Evolutionary conservation across 2,329 filamentous ascomycete genomes (phyloP), one percentile per base, ranked within the genome.

Genomic region (Periconia sp.): DNA sequence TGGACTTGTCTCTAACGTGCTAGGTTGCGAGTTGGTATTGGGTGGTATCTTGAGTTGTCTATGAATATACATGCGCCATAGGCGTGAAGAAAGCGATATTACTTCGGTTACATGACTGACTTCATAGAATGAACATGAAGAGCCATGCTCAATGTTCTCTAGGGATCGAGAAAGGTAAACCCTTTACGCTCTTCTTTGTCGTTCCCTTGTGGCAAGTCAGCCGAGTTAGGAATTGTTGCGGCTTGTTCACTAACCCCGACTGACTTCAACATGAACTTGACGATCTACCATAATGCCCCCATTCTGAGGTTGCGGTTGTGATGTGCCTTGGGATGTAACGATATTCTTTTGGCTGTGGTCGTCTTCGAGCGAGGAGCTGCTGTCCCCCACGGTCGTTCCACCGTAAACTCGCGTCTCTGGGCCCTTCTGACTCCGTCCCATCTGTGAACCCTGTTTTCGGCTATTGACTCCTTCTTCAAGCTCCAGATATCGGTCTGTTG

Each of bases 321-420:
- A 21, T 16, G 28, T 13, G 30, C n/a, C n/a, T n/a, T n/a, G n/a
- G n/a, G n/a, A n/a, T n/a, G 32, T 24, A 37, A 28, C 31, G 39
- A 43, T 33, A 17, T 38, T 38, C 25, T 38, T 38, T 11, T 38
- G 35, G 17, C 35, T 34, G n/a, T 38, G 31, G 11, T 46, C 38
- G 12, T 49, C 46, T 4, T 10, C 42, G 5, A 49, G 26, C 7
- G 30, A 32, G 10, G 42, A 45, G 17, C 28, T 42, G 18, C 35
- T 43, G n/a, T 49, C 46, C 19, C 26, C 42, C 22, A 45, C 13
- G 4, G 42, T 19, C 36, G 33, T 15, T 21, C 46, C 36, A 13
- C 46, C 42, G 31, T 49, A 49, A 13, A 49, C 43, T 21, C 42
- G 44, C 9, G 46, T 49, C 25, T 49, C 42, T 5, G 23, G 43